phyloP scores from a whole-genome alignment of 257 asterid species.

The Paraleonurus japonicus region DNA sequence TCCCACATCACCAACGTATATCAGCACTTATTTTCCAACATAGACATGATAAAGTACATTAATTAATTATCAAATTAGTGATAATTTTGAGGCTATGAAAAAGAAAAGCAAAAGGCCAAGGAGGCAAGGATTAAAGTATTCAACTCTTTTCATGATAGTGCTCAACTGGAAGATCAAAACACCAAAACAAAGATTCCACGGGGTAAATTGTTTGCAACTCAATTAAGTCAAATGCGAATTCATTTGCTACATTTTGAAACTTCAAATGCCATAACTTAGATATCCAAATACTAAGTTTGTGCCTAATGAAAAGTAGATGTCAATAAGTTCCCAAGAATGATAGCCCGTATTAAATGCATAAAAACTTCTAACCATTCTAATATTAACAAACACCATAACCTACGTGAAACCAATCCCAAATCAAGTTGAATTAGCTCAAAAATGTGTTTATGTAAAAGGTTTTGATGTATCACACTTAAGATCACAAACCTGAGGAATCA shows the following conservation, averaged over 20 bases:
- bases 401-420: slow-evolving; percentile 6
- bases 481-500: slow-evolving; percentile 52
- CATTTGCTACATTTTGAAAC: slow-evolving; percentile 12
- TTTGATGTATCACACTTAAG: neutral
- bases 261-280: neutral
- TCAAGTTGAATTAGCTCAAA: slow-evolving; percentile 1
- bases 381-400: slow-evolving; percentile 5
- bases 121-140: neutral
- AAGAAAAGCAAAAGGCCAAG: slow-evolving; percentile 6
- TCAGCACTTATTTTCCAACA: neutral
- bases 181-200: neutral
- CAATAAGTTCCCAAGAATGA: neutral
- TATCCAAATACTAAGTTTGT: neutral
- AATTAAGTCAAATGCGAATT: neutral
- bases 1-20: neutral
- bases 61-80: neutral
- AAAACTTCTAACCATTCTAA: neutral
- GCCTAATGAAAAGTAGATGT: neutral
- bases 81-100: slow-evolving; percentile 5
- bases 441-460: neutral
- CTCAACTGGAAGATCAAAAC: slow-evolving; percentile 13
- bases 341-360: slow-evolving; percentile 13
- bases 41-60: slow-evolving; percentile 5
- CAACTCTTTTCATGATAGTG: neutral
- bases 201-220: neutral